These are phyloP conservation scores for Pseudocercospora crystallina DNA, from an alignment of 2,329 filamentous ascomycete genomes.

Conservation along the genomic window DNA sequence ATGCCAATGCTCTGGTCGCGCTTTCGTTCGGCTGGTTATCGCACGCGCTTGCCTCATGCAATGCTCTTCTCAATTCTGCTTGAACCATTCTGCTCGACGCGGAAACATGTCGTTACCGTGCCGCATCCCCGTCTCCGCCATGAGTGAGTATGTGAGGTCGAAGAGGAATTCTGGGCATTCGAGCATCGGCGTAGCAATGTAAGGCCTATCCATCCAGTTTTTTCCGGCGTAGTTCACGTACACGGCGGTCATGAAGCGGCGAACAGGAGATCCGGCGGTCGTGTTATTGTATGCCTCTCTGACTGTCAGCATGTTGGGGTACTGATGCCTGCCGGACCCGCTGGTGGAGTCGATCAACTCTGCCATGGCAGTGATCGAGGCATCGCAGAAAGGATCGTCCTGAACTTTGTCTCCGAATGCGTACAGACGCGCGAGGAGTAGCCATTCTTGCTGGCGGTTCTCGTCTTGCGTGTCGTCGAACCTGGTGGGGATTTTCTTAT, in stretches of 20 bases:
- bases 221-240: not conserved
- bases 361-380: not conserved
- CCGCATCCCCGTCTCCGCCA: not conserved
- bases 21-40: too few species aligned
- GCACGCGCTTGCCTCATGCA: too few species aligned
- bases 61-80: too few species aligned
- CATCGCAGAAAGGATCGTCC: constrained; percentile 3
- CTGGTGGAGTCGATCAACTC: too few species aligned
- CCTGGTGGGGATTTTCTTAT: not conserved
- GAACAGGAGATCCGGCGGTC: not conserved
- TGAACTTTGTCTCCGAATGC: constrained; percentile 7
- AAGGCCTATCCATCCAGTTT: too few species aligned
- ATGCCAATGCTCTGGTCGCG: too few species aligned
- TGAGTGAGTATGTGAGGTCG: not conserved
- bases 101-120: too few species aligned
- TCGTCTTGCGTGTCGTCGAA: not conserved
- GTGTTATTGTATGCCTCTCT: constrained; percentile 1
- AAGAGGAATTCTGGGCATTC: constrained; percentile 2
- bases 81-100: too few species aligned
- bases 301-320: too few species aligned
- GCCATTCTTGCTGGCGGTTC: not conserved
- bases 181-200: not conserved
- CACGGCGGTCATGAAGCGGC: not conserved
- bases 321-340: too few species aligned
- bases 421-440: not conserved